Conservation (phyloP, 2,329 filamentous ascomycete species). For the Fusarium longipes region DNA sequence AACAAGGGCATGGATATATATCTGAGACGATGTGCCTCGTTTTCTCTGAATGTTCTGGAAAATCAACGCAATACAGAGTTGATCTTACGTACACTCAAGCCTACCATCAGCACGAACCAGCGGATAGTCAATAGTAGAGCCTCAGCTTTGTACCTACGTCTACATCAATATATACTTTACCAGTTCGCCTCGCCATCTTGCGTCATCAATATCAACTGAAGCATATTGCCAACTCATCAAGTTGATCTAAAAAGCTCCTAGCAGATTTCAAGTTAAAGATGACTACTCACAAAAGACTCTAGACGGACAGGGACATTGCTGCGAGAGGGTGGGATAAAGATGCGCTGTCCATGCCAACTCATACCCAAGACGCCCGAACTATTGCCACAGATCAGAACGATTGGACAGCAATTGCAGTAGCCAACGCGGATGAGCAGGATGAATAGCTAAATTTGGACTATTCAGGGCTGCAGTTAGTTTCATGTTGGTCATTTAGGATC, state of each 20-base stretch:
- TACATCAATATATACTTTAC: conserved; percentile 2
- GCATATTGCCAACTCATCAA: conserved; percentile 42
- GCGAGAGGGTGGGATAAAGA: conserved; percentile 39
- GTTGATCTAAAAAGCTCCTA: conserved; percentile 32
- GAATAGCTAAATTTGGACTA: conserved; percentile 30
- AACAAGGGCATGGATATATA: conserved; percentile 1
- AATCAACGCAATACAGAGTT: background rate
- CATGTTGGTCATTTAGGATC: conserved; percentile 9
- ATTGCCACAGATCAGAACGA: conserved; percentile 18
- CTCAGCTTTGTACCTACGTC: background rate
- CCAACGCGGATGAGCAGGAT: background rate
- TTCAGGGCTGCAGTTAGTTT: background rate
- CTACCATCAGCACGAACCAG: background rate
- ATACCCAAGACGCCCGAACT: conserved; percentile 32
- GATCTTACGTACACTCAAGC: background rate
- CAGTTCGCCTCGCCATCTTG: conserved; percentile 19
- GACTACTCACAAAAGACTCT: conserved; percentile 29
- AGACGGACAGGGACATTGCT: conserved; percentile 17
- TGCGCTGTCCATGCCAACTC: conserved; percentile 48
- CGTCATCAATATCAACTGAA: conserved; percentile 5
- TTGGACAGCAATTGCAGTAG: conserved; percentile 25
- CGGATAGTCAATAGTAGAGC: conserved; percentile 7
- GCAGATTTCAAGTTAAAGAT: background rate
- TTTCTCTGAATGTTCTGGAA: background rate
- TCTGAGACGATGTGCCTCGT: background rate